Base-by-base conservation (phyloP, 768 basidiomycete species). In the Collybia mongolica region DNA sequence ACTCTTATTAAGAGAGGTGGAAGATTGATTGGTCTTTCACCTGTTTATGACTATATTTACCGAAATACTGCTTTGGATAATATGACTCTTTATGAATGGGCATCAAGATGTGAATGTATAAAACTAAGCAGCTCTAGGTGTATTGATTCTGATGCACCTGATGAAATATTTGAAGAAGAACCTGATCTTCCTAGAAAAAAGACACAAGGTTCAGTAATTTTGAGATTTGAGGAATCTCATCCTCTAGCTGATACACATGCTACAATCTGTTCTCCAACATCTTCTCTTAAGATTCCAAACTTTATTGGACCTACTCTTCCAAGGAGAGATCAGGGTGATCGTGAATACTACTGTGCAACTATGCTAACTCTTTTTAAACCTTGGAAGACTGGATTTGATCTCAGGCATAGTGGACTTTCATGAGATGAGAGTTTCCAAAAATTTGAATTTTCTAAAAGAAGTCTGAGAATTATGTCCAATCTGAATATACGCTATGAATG, bases 21-120 rank as follows among this genome's bases (percentile, higher is more conserved):
- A 0, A 44, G 46, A 8, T 39, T 64, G n/a, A 50, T 63, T 39
- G 58, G 59, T 1, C 51, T 61, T 12, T 67, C 66, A 5, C 54
- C 51, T 39, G 57, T 71, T 0, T 54, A 65, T 57, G 70, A 73
- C 47, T 72, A 73, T 50, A 64, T 61, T 4, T 64, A 60, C 48
- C 14, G 67, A 15, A 60, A 65, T 8, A 6, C 6, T 1, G 44
- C 32, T 3, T 58, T 61, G 43, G 46, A 54, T 3, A 6, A 55
- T 23, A 15, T 66, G 12, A 46, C 36, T 26, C 37, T 70, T 1
- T 67, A 69, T 55, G 59, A 66, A 3, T 70, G 65, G 64, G 51
- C 56, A 6, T 51, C 59, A 35, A 24, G 22, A 1, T 60, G 42
- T 28, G 48, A 43, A 5, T 59, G 54, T 39, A 39, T 35, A 48